Evolutionary conservation across 768 basidiomycete genomes (phyloP).

Genomic region (Auriculariales sp.): DNA sequence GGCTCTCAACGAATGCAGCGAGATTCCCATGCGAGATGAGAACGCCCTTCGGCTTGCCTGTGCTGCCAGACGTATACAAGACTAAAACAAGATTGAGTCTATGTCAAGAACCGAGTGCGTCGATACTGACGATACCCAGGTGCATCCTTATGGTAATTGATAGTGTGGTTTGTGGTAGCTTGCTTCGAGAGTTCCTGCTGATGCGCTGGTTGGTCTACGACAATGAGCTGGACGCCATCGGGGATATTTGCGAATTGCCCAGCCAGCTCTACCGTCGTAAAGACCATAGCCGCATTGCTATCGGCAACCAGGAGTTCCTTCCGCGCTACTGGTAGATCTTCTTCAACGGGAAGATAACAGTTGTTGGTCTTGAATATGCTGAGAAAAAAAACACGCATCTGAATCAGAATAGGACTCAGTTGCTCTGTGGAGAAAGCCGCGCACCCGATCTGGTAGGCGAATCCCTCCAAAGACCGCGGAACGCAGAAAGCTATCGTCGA

Average conservation of each 20-base stretch:
- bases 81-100: background rate
- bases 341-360: background rate
- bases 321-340: background rate
- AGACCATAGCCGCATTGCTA: background rate
- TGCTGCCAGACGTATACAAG: background rate
- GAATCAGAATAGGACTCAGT: no score
- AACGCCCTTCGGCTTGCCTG: background rate
- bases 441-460: background rate
- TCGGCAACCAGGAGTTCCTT: background rate
- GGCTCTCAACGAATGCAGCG: background rate
- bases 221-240: background rate
- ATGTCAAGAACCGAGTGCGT: background rate
- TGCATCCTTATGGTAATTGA: background rate
- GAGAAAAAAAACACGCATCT: no score
- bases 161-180: background rate
- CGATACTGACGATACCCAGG: background rate
- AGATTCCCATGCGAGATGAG: background rate
- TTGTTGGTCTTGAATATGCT: background rate
- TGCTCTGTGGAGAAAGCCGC: background rate
- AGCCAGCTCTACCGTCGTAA: background rate
- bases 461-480: background rate
- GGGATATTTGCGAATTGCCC: background rate
- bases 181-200: background rate
- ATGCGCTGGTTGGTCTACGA: background rate
- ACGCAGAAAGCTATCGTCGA: background rate